phyloP scores from a whole-genome alignment of 352 stramenopile genomes.

The Labyrinthula sp. region DNA sequence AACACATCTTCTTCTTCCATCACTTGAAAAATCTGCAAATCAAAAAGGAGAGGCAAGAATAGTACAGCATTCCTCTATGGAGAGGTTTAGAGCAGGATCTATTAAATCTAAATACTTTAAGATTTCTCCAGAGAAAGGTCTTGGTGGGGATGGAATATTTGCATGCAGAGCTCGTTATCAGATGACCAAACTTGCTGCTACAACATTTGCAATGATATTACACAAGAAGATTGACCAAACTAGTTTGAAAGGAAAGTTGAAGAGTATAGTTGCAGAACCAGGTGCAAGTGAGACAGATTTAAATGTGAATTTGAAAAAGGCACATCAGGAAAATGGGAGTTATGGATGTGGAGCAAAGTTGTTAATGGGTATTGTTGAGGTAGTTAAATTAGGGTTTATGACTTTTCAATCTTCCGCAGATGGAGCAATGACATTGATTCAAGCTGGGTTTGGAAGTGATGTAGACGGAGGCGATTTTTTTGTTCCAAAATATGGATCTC shows the following conservation, averaged over 20 bases:
- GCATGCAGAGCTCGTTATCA: constrained; percentile 31
- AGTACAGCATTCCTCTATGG: constrained; percentile 34
- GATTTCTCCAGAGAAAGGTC: constrained; percentile 34
- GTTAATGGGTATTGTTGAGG: too few relatives aligned
- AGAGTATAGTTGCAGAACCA: constrained; percentile 26
- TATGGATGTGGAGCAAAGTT: too few relatives aligned
- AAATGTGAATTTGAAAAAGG: too few relatives aligned
- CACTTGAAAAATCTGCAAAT: constrained; percentile 31
- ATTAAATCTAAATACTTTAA: constrained; percentile 18
- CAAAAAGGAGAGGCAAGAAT: constrained; percentile 37
- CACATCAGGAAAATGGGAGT: too few relatives aligned
- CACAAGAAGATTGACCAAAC: constrained; percentile 32
- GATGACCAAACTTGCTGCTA: constrained; percentile 40
- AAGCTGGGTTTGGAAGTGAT: too few relatives aligned
- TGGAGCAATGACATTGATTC: too few relatives aligned
- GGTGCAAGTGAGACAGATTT: constrained; percentile 33
- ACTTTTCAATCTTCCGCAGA: too few relatives aligned
- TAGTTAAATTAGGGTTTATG: too few relatives aligned
- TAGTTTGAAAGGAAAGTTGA: constrained; percentile 28
- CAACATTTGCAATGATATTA: constrained; percentile 35
- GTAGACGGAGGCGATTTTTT: too few relatives aligned
- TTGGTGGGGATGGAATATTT: constrained; percentile 39
- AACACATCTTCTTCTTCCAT: constrained; percentile 35
- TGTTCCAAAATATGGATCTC: too few relatives aligned
- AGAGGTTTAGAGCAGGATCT: too few relatives aligned